These are phyloP conservation scores for Mycena maculata DNA, from an alignment of 768 basidiomycete species.

Conservation along the genomic window DNA sequence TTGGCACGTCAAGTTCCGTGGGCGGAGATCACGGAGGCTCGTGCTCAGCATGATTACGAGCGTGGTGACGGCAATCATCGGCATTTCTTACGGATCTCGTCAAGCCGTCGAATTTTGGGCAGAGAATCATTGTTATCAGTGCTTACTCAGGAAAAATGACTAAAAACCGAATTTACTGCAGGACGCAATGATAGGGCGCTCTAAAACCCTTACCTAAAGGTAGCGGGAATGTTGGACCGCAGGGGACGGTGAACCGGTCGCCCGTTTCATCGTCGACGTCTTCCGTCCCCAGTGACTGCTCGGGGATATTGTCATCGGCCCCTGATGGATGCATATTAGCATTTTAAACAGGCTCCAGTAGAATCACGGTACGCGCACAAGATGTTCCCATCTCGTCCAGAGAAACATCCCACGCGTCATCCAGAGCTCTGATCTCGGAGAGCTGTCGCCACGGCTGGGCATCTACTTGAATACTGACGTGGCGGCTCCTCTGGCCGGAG, in stretches of 20 bases:
- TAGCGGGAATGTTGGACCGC: slow-evolving; percentile 19
- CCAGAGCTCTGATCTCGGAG: neutral
- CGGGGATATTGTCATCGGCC: slow-evolving; percentile 4
- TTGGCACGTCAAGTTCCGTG: too few species aligned
- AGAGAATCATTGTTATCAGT: too few species aligned
- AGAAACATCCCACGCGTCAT: neutral
- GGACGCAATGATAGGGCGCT: too few species aligned
- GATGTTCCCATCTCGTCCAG: neutral
- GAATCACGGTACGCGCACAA: neutral
- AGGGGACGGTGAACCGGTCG: slow-evolving; percentile 17
- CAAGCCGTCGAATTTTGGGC: too few species aligned
- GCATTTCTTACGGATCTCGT: too few species aligned
- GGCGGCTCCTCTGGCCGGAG: slow-evolving; percentile 9
- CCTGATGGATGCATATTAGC: neutral
- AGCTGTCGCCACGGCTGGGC: slow-evolving; percentile 22
- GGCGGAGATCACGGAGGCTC: too few species aligned
- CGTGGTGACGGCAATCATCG: too few species aligned
- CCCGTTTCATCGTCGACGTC: slow-evolving; percentile 16
- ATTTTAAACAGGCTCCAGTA: neutral
- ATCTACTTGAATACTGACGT: slow-evolving; percentile 4
- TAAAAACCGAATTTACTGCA: too few species aligned
- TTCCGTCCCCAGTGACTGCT: neutral
- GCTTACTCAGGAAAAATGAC: too few species aligned
- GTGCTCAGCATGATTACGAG: too few species aligned
- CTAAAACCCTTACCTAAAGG: too few species aligned